phyloP scores from a whole-genome alignment of 2,329 filamentous ascomycete species.

The Huntiella omanensis region DNA sequence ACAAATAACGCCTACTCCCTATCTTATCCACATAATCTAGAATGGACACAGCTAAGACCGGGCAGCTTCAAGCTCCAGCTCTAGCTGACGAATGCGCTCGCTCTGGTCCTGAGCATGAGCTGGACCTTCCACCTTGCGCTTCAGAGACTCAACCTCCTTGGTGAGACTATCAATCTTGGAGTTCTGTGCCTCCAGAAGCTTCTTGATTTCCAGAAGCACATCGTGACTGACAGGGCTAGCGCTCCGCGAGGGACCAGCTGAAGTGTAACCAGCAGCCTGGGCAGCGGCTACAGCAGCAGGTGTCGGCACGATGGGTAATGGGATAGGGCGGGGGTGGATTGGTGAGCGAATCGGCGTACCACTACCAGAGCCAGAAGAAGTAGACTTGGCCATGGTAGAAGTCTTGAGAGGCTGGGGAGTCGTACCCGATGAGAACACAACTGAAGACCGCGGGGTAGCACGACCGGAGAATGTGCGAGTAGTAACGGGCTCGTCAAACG shows the following conservation, averaged over 20 bases:
- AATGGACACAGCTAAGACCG: conserved; percentile 26
- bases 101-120: conserved; percentile 38
- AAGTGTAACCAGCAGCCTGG: conserved; percentile 12
- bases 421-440: conserved; percentile 10
- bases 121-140: conserved; percentile 46
- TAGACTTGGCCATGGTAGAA: conserved; percentile 11
- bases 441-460: conserved; percentile 8
- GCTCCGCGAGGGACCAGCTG: conserved; percentile 7
- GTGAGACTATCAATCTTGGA: conserved; percentile 54
- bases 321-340: conserved; percentile 16
- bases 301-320: conserved; percentile 16
- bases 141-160: conserved; percentile 60
- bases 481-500: conserved; percentile 70
- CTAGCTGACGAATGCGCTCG: conserved; percentile 47
- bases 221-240: conserved; percentile 29
- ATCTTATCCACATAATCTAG: neutral
- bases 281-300: conserved; percentile 16
- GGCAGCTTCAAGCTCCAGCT: conserved; percentile 47
- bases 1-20: conserved; percentile 1
- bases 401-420: conserved; percentile 11
- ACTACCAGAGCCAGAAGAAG: conserved; percentile 15
- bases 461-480: conserved; percentile 21
- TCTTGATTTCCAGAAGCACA: conserved; percentile 60
- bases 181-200: conserved; percentile 58
- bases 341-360: conserved; percentile 16